Evolutionary conservation across 441 rosid genomes (phyloP).

Genomic region (Populus hybrid): DNA sequence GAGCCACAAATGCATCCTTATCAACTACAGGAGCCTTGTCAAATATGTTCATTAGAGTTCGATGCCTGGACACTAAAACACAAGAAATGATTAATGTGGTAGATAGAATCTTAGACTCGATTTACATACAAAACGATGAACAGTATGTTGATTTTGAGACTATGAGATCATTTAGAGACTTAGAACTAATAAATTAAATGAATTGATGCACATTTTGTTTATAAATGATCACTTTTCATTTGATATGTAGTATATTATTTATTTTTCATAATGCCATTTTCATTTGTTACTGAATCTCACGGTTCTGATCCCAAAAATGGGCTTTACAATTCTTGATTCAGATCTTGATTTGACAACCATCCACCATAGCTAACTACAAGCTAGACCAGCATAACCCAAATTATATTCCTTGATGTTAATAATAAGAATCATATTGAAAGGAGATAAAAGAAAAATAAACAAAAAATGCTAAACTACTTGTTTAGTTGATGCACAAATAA

Average conservation of each 20-base stretch:
- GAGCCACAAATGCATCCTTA: slow-evolving; percentile 84
- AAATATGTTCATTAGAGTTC: slow-evolving; percentile 82
- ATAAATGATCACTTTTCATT: neutral
- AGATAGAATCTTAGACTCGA: slow-evolving; percentile 4
- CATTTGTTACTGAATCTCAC: neutral
- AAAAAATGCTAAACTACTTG: neutral
- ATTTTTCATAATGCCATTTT: neutral
- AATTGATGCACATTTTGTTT: neutral
- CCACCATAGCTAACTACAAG: neutral
- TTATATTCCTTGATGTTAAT: neutral
- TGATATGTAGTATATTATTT: neutral
- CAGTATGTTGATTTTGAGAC: neutral
- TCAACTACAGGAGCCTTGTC: slow-evolving; percentile 78
- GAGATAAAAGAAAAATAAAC: no score
- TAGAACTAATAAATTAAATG: neutral
- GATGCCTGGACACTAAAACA: slow-evolving; percentile 81
- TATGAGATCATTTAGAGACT: neutral
- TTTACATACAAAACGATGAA: neutral
- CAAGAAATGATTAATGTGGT: slow-evolving; percentile 1
- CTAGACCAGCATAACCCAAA: slow-evolving; percentile 4
- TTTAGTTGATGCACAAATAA: neutral
- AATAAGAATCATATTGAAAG: neutral
- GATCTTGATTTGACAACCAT: neutral
- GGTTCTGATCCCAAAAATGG: neutral
- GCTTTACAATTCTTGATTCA: neutral